Base-by-base conservation (phyloP, 208 protist genomes). In the Acanthamoeba triangularis region DNA sequence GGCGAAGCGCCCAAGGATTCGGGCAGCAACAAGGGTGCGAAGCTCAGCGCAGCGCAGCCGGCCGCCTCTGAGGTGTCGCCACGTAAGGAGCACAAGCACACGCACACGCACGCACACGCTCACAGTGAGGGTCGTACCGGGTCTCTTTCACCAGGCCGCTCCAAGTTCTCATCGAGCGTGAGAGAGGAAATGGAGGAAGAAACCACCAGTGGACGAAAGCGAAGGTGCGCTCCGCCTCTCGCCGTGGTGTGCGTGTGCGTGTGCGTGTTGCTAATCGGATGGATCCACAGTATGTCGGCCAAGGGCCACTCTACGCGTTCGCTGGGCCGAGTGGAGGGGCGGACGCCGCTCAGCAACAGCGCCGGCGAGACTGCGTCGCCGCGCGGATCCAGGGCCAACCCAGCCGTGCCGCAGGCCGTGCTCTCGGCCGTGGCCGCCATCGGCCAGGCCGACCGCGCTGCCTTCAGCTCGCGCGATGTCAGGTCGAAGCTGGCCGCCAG, bases 391-490 rank as follows among this genome's bases (percentile, higher is more conserved):
- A 41, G 72, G 37, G 28, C 67, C 67, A 82, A 82, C 30, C 72
- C 72, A 37, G 72, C 72, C 33, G 72, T 82, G 41, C 72, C 72
- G 20, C 72, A 49, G 72, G 72, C 72, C 37, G 72, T 82, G 72
- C 72, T 82, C 72, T 49, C 72, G 72, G 72, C 72, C 7, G 72
- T 49, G 41, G 72, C 72, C 20, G 72, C 72, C 18, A 28, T 82
- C 37, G 37, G 72, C 8, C 37, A 41, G 41, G 72, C 37, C 35
- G n/a, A 78, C 14, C 63, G 30, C 0, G 63, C 23, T 33, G 8
- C 16, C 59, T 10, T 65, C 59, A 59, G 18, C 23, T 65, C 65
- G 65, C 65, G 16, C n/a, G 65, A 72, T 0, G 59, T 23, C 18
- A 65, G 7, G 28, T 37, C 65, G n/a, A 72, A n/a, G 13, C 5